Base-by-base conservation (phyloP, 208 protist species). In the Leishmania braziliensis region DNA sequence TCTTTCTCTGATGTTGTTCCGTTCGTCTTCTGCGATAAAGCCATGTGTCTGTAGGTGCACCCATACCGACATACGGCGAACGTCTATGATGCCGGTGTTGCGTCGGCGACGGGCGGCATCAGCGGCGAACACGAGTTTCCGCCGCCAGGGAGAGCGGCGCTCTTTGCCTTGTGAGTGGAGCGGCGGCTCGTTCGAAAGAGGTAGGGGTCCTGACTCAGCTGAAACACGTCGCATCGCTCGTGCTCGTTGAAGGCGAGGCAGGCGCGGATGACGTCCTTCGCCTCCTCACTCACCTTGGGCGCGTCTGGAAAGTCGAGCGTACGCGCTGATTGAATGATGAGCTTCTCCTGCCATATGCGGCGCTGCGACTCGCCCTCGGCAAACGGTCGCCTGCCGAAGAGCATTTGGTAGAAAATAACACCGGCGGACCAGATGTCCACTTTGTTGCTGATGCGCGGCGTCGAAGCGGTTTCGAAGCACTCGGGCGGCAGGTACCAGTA, bases 401-500 rank as follows among this genome's bases (percentile, higher is more conserved):
- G 91, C 94, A 98, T 98, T 79, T 99, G 96, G 76, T 97, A 99
- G 77, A 99, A 98, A 50, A 99, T 96, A 4, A 99, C 93, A 29
- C 98, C 98, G 12, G 90, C 92, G 3, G 93, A 96, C 98, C 98
- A 98, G 50, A 98, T 86, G 75, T 98, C 93, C 46, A 99, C 97
- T 83, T 99, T 99, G 66, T 92, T 93, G 82, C 88, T 93, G 70
- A 89, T 90, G 66, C 77, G 95, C 43, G 98, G 97, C 18, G 91
- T 98, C 29, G 85, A 83, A 39, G 90, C 80, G 39, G 90, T 92
- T 60, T 97, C 92, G 78, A 99, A 99, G 87, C 97, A 99, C 90
- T 99, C 97, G 14, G 98, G 98, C 5, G 98, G 98, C 14, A 99
- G 86, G 82, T 99, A 99, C 98, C 98, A 99, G 85, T 99, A 99